These are phyloP conservation scores for Yarrowia sp. DNA, from an alignment of 805 yeast genomes.

Conservation along the genomic window DNA sequence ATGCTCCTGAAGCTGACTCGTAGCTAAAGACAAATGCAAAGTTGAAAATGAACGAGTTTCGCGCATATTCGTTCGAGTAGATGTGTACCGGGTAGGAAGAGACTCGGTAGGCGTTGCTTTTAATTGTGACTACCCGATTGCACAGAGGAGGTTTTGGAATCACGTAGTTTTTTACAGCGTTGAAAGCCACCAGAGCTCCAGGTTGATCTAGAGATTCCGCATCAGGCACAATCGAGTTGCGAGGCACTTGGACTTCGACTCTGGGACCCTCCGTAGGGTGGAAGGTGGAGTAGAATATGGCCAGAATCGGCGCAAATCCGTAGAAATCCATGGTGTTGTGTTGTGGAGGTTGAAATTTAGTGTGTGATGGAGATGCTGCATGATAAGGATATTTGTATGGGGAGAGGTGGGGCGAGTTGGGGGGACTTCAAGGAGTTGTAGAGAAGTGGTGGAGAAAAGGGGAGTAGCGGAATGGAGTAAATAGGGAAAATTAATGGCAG, in stretches of 20 bases:
- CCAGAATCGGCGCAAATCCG: conserved; percentile 88
- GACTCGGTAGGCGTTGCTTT: conserved; percentile 71
- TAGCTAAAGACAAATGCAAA: conserved; percentile 90
- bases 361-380: neutral
- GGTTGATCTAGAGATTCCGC: conserved; percentile 44
- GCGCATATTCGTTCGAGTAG: conserved; percentile 73
- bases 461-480: neutral
- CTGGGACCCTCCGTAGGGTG: conserved; percentile 97
- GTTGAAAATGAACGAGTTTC: conserved; percentile 93
- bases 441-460: neutral
- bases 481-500: neutral
- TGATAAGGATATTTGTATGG: neutral
- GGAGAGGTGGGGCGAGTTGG: neutral
- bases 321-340: conserved; percentile 4
- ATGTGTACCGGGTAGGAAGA: conserved; percentile 91
- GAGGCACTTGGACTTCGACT: conserved; percentile 89
- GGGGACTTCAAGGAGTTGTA: too few relatives aligned
- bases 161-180: conserved; percentile 83
- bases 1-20: conserved; percentile 68
- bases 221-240: conserved; percentile 63
- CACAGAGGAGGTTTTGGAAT: conserved; percentile 94
- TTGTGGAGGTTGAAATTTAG: neutral
- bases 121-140: conserved; percentile 76
- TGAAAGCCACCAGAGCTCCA: conserved; percentile 72
- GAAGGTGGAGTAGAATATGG: conserved; percentile 87